Conservation (phyloP, 257 asterid species). For the Solanum tacnaense region DNA sequence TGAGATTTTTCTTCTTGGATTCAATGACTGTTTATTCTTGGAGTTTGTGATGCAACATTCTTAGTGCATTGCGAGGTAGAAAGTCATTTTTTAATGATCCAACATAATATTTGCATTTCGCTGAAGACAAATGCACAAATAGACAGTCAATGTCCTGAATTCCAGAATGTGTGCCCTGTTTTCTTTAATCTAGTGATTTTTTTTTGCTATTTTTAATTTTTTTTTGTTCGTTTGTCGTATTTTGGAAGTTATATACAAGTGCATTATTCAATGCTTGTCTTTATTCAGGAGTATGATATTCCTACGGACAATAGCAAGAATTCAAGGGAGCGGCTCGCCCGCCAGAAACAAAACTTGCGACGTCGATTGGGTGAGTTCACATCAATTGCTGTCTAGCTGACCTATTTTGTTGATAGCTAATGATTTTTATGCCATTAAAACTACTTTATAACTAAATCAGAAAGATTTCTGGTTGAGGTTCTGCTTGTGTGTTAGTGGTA, state of each 20-base stretch:
- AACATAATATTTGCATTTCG: background rate
- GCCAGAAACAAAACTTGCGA: constrained; percentile 86
- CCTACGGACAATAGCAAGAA: constrained; percentile 71
- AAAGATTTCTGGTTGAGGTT: background rate
- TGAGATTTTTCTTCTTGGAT: background rate
- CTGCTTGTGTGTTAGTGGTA: background rate
- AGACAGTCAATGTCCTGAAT: background rate
- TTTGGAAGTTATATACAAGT: background rate
- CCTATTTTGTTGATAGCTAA: background rate
- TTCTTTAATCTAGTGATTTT: background rate
- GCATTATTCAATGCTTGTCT: background rate
- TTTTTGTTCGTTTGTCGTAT: background rate
- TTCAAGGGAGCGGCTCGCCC: constrained; percentile 78
- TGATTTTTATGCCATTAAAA: background rate
- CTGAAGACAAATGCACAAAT: background rate
- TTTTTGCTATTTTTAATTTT: background rate
- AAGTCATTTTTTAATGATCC: background rate
- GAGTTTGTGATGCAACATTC: background rate
- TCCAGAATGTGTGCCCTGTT: background rate
- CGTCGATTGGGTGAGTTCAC: constrained; percentile 78
- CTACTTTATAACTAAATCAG: background rate
- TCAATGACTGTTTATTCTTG: background rate
- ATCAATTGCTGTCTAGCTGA: background rate
- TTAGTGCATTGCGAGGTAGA: background rate
- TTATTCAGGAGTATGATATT: constrained; percentile 79